These are phyloP conservation scores for Fusarium cicatricum DNA, from an alignment of 2,329 filamentous ascomycete species.

Conservation along the genomic window DNA sequence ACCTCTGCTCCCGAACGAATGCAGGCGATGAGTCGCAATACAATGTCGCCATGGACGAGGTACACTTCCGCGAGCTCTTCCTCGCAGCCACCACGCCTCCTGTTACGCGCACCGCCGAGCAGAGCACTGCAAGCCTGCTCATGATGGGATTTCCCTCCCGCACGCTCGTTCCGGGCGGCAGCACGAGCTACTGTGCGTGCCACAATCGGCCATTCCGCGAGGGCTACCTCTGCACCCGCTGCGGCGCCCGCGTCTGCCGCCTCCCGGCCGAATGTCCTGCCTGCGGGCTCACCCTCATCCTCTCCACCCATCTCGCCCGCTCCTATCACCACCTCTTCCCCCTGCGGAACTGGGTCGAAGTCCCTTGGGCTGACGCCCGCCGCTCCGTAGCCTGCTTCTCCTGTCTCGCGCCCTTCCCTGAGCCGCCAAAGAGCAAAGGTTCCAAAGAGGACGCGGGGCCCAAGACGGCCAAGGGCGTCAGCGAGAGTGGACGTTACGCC, in stretches of 20 bases:
- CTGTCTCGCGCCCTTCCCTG: conserved; percentile 78
- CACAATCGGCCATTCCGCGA: conserved; percentile 83
- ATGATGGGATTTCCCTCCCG: conserved; percentile 99
- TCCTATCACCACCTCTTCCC: conserved; percentile 95
- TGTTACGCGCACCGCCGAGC: conserved; percentile 72
- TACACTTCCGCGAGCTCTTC: conserved; percentile 86
- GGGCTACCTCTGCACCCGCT: conserved; percentile 91
- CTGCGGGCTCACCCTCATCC: conserved; percentile 89
- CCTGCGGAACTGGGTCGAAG: conserved; percentile 88
- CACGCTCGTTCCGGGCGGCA: conserved; percentile 72
- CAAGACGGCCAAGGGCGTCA: conserved; percentile 67
- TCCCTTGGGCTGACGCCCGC: conserved; percentile 79
- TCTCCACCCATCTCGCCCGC: conserved; percentile 92
- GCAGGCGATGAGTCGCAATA: conserved; percentile 79
- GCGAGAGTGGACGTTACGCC: conserved; percentile 87
- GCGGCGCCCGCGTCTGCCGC: conserved; percentile 86
- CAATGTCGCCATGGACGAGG: conserved; percentile 78
- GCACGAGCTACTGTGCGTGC: conserved; percentile 85
- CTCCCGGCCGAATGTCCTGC: conserved; percentile 90
- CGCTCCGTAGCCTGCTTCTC: conserved; percentile 75
- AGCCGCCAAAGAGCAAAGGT: conserved; percentile 42
- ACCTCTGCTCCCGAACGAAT: conserved; percentile 89
- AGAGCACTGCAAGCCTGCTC: conserved; percentile 72
- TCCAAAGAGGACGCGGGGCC: conserved; percentile 35
- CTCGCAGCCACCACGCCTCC: conserved; percentile 90